phyloP scores from a whole-genome alignment of 1,284 basidiomycete species.

The Ustilago curta region DNA sequence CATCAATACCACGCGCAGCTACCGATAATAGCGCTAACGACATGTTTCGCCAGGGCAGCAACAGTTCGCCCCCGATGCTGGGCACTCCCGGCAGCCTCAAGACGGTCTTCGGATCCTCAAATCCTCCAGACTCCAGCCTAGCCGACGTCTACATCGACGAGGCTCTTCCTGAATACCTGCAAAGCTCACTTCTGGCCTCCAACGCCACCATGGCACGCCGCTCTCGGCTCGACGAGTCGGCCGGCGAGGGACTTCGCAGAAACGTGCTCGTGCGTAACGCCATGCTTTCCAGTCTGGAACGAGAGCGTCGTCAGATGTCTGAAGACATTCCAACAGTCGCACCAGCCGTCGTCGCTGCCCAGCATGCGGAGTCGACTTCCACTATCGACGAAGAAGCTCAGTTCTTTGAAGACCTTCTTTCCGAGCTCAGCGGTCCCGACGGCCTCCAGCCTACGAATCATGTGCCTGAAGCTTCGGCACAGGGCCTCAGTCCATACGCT shows the following conservation, averaged over 20 bases:
- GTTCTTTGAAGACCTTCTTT: slow-evolving; percentile 50
- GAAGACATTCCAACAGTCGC: background rate
- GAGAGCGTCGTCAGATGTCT: slow-evolving; percentile 34
- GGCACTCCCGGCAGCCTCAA: slow-evolving; percentile 37
- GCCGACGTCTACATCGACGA: slow-evolving; percentile 33
- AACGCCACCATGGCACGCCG: slow-evolving; percentile 25
- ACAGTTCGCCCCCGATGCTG: slow-evolving; percentile 7
- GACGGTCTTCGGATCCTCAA: slow-evolving; percentile 17
- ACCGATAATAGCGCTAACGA: background rate
- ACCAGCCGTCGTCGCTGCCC: background rate
- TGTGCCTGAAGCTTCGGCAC: background rate
- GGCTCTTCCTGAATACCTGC: slow-evolving; percentile 18
- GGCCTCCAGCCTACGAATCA: background rate
- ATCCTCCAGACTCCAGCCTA: background rate
- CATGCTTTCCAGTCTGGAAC: slow-evolving; percentile 53
- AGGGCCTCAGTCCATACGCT: background rate
- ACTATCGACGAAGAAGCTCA: slow-evolving; percentile 37
- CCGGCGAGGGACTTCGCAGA: slow-evolving; percentile 50
- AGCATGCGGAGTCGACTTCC: background rate
- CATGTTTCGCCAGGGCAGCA: slow-evolving; percentile 11
- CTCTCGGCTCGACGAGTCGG: slow-evolving; percentile 45
- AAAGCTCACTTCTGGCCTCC: slow-evolving; percentile 17
- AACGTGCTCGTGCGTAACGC: slow-evolving; percentile 52
- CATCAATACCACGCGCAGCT: slow-evolving; percentile 1
- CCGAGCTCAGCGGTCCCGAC: slow-evolving; percentile 35